Evolutionary conservation across 225 moss, liverwort and hornwort genomes (phyloP).

Genomic region (Takakia lepidozioides): DNA sequence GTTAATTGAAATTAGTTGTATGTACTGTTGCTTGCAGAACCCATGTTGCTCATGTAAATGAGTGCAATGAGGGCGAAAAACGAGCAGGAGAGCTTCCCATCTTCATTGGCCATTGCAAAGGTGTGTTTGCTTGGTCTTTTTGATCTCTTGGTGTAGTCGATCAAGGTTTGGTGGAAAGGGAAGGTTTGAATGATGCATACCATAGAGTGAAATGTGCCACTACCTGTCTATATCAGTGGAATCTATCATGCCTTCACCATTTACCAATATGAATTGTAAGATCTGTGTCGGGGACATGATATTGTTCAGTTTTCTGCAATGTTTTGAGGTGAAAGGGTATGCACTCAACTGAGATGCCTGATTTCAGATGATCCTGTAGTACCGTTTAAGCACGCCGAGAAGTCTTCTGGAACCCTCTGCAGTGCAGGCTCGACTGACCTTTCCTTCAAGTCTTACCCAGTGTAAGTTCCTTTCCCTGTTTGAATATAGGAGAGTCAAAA

Average conservation of each 20-base stretch:
- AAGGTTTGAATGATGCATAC: no score
- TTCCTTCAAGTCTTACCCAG: not conserved
- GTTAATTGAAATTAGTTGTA: not conserved
- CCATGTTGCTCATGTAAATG: not conserved
- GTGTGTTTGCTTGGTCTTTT: not conserved
- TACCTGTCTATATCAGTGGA: no score
- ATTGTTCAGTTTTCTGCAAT: not conserved
- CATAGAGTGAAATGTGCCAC: not conserved
- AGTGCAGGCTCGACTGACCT: not conserved
- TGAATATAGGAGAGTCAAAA: no score
- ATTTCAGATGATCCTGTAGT: not conserved
- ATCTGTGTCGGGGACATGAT: no score
- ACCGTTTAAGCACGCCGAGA: not conserved
- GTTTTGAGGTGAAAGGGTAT: not conserved
- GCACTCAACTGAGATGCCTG: no score
- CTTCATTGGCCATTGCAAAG: slow-evolving; percentile 7
- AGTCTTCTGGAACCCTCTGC: not conserved
- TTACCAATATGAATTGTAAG: not conserved
- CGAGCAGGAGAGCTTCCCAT: slow-evolving; percentile 4
- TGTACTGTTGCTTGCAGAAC: slow-evolving; percentile 1
- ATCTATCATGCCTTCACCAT: not conserved
- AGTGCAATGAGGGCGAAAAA: not conserved
- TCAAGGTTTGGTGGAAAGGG: not conserved
- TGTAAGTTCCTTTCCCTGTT: not conserved
- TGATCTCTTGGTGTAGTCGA: not conserved